Conservation (phyloP, 73 alveolate genomes). For the Blepharisma japonicum region DNA sequence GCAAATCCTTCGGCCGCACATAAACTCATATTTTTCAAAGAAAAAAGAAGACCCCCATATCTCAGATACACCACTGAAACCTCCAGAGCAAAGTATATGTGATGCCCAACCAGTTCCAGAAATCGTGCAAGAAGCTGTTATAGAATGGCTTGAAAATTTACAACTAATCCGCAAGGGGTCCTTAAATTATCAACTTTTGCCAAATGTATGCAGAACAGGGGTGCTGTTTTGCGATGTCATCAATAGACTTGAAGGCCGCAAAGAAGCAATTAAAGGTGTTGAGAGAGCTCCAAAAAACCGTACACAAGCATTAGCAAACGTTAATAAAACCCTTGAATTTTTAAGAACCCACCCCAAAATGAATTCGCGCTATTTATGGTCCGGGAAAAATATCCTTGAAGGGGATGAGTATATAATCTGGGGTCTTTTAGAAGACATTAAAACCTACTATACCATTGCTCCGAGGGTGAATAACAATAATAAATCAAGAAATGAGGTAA, state of each 20-base stretch:
- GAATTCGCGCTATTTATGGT: constrained; percentile 57
- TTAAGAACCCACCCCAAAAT: constrained; percentile 53
- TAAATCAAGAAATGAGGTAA: constrained; percentile 29
- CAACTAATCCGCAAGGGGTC: background rate
- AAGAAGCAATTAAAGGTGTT: constrained; percentile 57
- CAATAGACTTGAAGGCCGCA: constrained; percentile 36
- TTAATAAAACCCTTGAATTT: constrained; percentile 51
- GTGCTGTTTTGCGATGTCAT: constrained; percentile 56
- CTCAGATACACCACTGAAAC: background rate
- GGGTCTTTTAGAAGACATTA: constrained; percentile 68
- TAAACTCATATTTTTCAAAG: background rate
- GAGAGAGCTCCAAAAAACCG: constrained; percentile 59
- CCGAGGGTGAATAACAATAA: constrained; percentile 15
- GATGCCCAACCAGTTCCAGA: constrained; percentile 11
- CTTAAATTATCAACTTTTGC: background rate
- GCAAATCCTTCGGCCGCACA: background rate
- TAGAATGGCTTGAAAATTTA: background rate
- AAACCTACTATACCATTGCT: constrained; percentile 47
- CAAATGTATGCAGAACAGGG: constrained; percentile 50
- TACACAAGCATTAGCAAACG: constrained; percentile 42
- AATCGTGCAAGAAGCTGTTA: background rate
- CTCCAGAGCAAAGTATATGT: background rate
- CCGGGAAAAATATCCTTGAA: constrained; percentile 44
- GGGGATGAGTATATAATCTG: constrained; percentile 63
- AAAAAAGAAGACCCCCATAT: background rate